Evolutionary conservation across 768 basidiomycete species (phyloP), one percentile per base, ranked within the genome.

Genomic region (Phallus indusiatus): DNA sequence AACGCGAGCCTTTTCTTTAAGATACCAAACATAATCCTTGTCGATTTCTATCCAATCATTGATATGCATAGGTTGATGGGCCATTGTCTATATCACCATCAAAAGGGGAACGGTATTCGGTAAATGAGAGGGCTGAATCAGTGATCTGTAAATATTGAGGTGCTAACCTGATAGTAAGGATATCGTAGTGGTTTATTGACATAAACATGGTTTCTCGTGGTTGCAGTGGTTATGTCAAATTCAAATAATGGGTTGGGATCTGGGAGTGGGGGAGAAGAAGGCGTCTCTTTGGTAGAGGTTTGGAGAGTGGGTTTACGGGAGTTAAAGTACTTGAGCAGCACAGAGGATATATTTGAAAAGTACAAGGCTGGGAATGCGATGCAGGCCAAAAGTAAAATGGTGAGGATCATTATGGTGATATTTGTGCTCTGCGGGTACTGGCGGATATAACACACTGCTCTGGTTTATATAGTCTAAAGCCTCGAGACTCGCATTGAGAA

Each of bases 11-110:
- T 73, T 73, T 62, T 68, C 63, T 35, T 64, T 61, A 11, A 72
- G 55, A 61, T 73, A 72, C 65, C 68, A 70, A 49, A 57, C 53
- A 64, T 67, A 70, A 37, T 72, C 68, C 28, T 65, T 67, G 64
- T 72, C 71, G 24, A 73, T 69, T 60, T 73, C 72, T 28, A 73
- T 73, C 72, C 72, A 73, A 59, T 72, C 64, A 62, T 72, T 70
- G 53, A 69, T 65, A 37, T 73, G 65, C 69, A 73, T 71, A 0
- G 71, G 67, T 53, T 72, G 72, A 56, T 73, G 72, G 2, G 72
- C 67, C 71, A 68, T 71, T 37, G 67, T 67, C 67, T 66, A 37
- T 36, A 22, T 4, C 12, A 34, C 36, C n/a, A 36, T 36, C 33
- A 28, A 49, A 47, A 53, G 18, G 33, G 17, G 36, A 33, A 20